phyloP scores from a whole-genome alignment of 1,139 yeast species.

The Wickerhamiella pararugosa region DNA sequence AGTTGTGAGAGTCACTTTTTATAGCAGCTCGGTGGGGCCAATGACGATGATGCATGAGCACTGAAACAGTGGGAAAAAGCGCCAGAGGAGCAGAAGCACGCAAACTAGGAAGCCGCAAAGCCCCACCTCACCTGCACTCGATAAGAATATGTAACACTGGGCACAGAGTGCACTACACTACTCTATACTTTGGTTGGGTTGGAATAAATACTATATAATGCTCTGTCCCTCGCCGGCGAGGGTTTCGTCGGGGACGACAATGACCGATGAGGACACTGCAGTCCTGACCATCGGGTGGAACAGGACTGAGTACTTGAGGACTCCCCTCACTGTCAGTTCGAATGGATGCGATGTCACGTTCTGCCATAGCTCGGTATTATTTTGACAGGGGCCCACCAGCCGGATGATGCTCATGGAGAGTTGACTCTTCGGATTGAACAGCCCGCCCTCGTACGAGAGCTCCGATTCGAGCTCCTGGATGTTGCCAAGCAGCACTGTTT shows the following conservation, averaged over 20 bases:
- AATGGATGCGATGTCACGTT: conserved; percentile 66
- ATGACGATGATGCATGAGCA: no score
- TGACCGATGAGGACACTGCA: conserved; percentile 44
- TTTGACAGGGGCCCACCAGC: conserved; percentile 59
- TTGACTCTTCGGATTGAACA: conserved; percentile 44
- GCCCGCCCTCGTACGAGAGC: conserved; percentile 60
- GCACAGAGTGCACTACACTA: no score
- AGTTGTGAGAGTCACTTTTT: no score
- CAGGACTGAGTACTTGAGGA: conserved; percentile 61
- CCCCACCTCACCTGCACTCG: no score
- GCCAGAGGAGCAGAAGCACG: no score
- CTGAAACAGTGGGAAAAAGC: no score
- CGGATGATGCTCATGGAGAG: conserved; percentile 55
- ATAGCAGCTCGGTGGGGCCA: no score
- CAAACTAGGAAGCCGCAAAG: no score
- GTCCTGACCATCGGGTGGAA: conserved; percentile 27
- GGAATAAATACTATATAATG: no score
- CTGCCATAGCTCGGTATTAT: conserved; percentile 59
- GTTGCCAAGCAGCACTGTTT: conserved; percentile 68
- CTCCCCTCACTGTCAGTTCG: conserved; percentile 73
- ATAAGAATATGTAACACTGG: no score
- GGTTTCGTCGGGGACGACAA: conserved; percentile 6
- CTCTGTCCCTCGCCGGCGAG: no score
- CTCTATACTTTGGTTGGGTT: no score
- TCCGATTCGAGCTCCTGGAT: conserved; percentile 56